Evolutionary conservation across 257 asterid genomes (phyloP).

Genomic region (Nicotiana sylvestris): DNA sequence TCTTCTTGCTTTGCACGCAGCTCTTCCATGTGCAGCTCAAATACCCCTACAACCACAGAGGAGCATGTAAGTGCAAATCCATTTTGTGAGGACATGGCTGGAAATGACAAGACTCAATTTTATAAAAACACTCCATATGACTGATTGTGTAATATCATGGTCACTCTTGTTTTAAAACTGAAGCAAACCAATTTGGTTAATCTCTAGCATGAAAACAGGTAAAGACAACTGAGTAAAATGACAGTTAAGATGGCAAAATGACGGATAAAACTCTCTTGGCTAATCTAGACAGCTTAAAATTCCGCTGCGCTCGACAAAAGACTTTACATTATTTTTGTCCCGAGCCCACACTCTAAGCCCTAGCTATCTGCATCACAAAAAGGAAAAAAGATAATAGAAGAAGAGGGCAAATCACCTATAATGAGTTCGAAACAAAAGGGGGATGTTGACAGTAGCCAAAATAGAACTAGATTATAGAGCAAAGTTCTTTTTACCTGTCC

Average conservation of each 20-base stretch:
- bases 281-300: background rate
- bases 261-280: background rate
- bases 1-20: slow-evolving; percentile 82
- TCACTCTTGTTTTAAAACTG: background rate
- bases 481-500: background rate
- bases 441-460: background rate
- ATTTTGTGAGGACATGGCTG: background rate
- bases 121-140: background rate
- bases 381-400: background rate
- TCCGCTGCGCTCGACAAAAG: background rate
- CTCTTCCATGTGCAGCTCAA: slow-evolving; percentile 94
- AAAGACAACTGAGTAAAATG: background rate
- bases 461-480: background rate
- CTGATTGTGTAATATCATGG: background rate
- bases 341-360: background rate
- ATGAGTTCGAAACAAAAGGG: background rate
- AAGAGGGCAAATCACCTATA: background rate
- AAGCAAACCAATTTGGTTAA: background rate
- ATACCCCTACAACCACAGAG: slow-evolving; percentile 62
- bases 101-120: background rate
- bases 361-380: background rate
- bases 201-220: background rate
- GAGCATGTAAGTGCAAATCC: background rate
- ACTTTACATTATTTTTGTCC: background rate
- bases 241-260: background rate